phyloP scores from a whole-genome alignment of 208 protist species.

The Trypanosoma congolense region DNA sequence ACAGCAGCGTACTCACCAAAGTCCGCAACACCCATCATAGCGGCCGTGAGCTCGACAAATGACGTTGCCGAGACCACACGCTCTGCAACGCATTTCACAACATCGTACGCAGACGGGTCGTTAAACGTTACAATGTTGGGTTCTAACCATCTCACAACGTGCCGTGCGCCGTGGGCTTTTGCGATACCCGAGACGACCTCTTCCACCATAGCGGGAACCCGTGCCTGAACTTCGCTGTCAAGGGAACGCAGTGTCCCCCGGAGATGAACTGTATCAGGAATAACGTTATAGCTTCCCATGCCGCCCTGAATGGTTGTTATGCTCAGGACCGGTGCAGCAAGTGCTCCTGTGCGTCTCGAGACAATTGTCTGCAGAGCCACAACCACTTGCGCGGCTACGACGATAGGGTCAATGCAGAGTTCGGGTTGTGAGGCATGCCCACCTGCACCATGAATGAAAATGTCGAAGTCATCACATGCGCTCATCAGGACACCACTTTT shows the following conservation, averaged over 20 bases:
- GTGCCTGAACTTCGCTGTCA: slow-evolving; percentile 51
- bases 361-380: slow-evolving; percentile 55
- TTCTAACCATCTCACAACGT: slow-evolving; percentile 68
- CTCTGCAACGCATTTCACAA: slow-evolving; percentile 39
- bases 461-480: slow-evolving; percentile 65
- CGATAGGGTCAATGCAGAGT: slow-evolving; percentile 60
- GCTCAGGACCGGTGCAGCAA: slow-evolving; percentile 54
- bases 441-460: slow-evolving; percentile 56
- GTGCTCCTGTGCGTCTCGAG: slow-evolving; percentile 57
- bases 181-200: slow-evolving; percentile 61
- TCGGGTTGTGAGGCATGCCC: slow-evolving; percentile 69
- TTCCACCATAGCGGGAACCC: slow-evolving; percentile 62
- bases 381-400: slow-evolving; percentile 51
- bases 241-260: slow-evolving; percentile 68
- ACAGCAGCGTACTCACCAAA: slow-evolving; percentile 73
- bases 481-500: slow-evolving; percentile 34
- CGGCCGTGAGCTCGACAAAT: slow-evolving; percentile 40
- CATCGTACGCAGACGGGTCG: slow-evolving; percentile 58
- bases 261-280: slow-evolving; percentile 57
- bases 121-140: slow-evolving; percentile 84
- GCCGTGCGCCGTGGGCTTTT: slow-evolving; percentile 49
- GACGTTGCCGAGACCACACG: slow-evolving; percentile 40
- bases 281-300: slow-evolving; percentile 69
- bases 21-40: slow-evolving; percentile 58
- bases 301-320: slow-evolving; percentile 59